Percentiles rank a stretch among this genome's conserved stretches.
Evolutionary conservation across 306 rosid genomes (phyloP).

Genomic region (Vigna reflexopilosa): DNA sequence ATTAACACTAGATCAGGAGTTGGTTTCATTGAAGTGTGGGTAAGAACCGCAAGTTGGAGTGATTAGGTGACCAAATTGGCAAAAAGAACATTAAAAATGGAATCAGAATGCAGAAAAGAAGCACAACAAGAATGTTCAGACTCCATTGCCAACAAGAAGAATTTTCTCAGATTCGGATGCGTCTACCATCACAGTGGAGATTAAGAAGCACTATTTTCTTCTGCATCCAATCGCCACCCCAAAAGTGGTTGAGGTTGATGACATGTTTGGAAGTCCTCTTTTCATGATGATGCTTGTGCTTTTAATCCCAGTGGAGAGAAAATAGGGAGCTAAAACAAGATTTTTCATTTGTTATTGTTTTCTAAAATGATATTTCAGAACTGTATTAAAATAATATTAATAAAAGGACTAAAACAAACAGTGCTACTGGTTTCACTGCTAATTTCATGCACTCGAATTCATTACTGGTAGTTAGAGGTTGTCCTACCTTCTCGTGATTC

Average conservation of each 20-base stretch:
- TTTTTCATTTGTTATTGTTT: not conserved
- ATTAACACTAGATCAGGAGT: not conserved
- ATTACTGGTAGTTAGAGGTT: not conserved
- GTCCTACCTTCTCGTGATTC: not conserved
- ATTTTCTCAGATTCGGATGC: not conserved
- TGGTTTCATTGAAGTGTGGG: slow-evolving; percentile 23
- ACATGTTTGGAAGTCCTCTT: slow-evolving; percentile 32
- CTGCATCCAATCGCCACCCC: not conserved
- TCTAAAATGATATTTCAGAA: slow-evolving; percentile 1
- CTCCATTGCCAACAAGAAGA: slow-evolving; percentile 11
- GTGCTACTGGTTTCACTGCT: slow-evolving; percentile 22
- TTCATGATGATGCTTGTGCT: slow-evolving; percentile 15
- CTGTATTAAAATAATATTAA: not conserved
- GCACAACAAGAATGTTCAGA: slow-evolving; percentile 1
- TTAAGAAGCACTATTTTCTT: not conserved
- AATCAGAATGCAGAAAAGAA: not conserved
- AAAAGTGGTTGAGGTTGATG: slow-evolving; percentile 27
- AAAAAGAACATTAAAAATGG: slow-evolving; percentile 27
- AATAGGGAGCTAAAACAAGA: slow-evolving; percentile 10
- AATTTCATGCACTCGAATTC: not conserved
- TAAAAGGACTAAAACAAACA: not conserved
- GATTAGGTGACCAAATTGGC: slow-evolving; percentile 18
- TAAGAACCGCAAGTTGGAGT: slow-evolving; percentile 2
- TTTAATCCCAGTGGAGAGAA: not conserved
- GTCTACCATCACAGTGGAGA: not conserved